Percentiles rank a stretch among this genome's conserved stretches.
Evolutionary conservation across 2,329 filamentous ascomycete genomes (phyloP).

Genomic region (Arthrobotrys sinensis): DNA sequence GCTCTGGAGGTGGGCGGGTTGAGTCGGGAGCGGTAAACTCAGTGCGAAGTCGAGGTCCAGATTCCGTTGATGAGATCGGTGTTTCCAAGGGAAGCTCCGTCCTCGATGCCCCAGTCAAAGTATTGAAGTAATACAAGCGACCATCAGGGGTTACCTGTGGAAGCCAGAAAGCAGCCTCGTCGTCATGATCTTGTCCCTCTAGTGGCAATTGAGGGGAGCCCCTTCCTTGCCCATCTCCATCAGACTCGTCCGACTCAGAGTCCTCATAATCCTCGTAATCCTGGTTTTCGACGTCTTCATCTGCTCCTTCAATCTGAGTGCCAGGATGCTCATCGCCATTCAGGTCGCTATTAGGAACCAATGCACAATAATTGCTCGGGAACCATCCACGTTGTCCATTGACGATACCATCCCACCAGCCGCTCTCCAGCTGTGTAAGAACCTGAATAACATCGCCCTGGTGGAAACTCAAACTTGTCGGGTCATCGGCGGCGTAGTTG

Average conservation of each 20-base stretch:
- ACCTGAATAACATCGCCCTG: slow-evolving; percentile 98
- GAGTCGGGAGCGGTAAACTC: slow-evolving; percentile 91
- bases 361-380: slow-evolving; percentile 97
- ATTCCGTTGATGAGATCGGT: slow-evolving; percentile 83
- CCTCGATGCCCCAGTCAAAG: slow-evolving; percentile 92
- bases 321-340: slow-evolving; percentile 75
- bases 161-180: slow-evolving; percentile 97
- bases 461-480: slow-evolving; percentile 95
- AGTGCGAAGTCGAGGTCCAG: slow-evolving; percentile 87
- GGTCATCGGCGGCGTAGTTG: slow-evolving; percentile 97
- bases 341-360: slow-evolving; percentile 83
- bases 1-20: slow-evolving; percentile 88
- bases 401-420: slow-evolving; percentile 99
- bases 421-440: slow-evolving; percentile 96
- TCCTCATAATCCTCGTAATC: slow-evolving; percentile 79
- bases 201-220: slow-evolving; percentile 72
- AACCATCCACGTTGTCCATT: slow-evolving; percentile 98
- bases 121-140: slow-evolving; percentile 97
- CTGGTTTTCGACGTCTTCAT: slow-evolving; percentile 77
- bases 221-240: slow-evolving; percentile 70
- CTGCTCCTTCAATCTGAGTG: slow-evolving; percentile 75
- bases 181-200: slow-evolving; percentile 77
- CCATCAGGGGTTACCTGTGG: slow-evolving; percentile 96
- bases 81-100: slow-evolving; percentile 96
- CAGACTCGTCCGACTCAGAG: slow-evolving; percentile 70